Base-by-base conservation (phyloP, 2,329 filamentous ascomycete species). In the Penicillium sp. region DNA sequence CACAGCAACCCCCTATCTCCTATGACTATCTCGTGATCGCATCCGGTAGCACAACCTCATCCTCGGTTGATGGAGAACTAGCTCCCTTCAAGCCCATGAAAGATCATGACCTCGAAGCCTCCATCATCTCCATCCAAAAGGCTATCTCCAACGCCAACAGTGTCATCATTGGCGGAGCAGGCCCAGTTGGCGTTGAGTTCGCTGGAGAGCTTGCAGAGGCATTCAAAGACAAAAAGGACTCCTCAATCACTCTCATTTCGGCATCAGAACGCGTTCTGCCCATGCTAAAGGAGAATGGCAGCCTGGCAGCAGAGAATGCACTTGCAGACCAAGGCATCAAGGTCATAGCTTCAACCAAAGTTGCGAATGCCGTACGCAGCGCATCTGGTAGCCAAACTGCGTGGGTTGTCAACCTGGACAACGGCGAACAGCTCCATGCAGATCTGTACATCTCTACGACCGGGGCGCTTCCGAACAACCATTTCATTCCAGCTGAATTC, bases 21-120 rank as follows among this genome's bases (percentile, higher is more conserved):
- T 57, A 47, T 39, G 55, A 57, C 24, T 53, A 57, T 45, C 49
- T 57, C 1, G 49, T 57, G 9, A 52, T 57, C 24, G 55, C 55
- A 33, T 52, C 55, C 45, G 55, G 55, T n/a, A 57, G 49, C 31
- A 27, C 49, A 26, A 57, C 49, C 10, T 35, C 49, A 19, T 46
- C 49, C 14, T 48, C 49, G 14, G 24, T 52, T 11, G 44, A 42
- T 27, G 21, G 49, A n/a, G 44, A 27, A 6, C 22, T 45, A 21
- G 22, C 47, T 24, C 49, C 55, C 14, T 52, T 52, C 49, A 52
- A 57, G 37, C 26, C 44, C 4, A 49, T 27, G 10, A 49, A 37
- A 3, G 47, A 53, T 14, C 22, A 43, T 2, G 35, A 44, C n/a
- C 42, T 42, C 10, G 39, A 22, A 21, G n/a, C 39, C 19, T 42